Conservation (phyloP, 78 protist species). For the Trichosphaerium sp. region DNA sequence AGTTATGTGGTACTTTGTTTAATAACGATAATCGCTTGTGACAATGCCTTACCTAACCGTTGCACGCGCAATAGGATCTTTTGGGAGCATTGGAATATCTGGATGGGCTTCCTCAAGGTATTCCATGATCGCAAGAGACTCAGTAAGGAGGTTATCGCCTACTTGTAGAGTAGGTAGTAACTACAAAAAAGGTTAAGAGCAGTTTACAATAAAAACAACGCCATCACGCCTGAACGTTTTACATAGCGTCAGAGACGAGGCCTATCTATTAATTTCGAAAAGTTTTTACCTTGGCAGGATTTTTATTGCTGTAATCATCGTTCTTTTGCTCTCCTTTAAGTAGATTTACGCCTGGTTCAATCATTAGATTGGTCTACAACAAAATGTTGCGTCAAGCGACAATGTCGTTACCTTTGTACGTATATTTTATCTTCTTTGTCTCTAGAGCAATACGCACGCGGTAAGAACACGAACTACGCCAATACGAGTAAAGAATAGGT, state of each 20-base stretch:
- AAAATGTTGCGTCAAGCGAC: too few relatives aligned
- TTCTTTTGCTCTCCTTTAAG: constrained; percentile 42
- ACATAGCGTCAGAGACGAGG: not conserved
- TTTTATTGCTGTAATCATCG: constrained; percentile 20
- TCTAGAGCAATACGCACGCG: constrained; percentile 65
- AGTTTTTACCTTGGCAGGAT: constrained; percentile 25
- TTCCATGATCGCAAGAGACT: constrained; percentile 56
- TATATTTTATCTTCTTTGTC: constrained; percentile 19
- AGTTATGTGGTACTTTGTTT: not conserved
- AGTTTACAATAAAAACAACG: too few relatives aligned
- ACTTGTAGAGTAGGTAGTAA: constrained; percentile 11
- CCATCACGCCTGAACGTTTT: not conserved
- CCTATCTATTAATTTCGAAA: constrained; percentile 14
- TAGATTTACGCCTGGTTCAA: constrained; percentile 30
- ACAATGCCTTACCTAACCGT: constrained; percentile 14
- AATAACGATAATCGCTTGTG: not conserved
- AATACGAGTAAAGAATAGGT: constrained; percentile 54
- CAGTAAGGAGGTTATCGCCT: constrained; percentile 33
- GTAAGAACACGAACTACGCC: constrained; percentile 72
- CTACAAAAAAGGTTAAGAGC: too few relatives aligned
- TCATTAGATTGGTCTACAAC: too few relatives aligned
- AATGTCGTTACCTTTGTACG: constrained; percentile 23
- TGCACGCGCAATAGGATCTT: constrained; percentile 27
- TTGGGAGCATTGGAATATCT: constrained; percentile 26
- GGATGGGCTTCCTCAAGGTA: constrained; percentile 47